Base-by-base conservation (phyloP, 2,329 filamentous ascomycete genomes). In the Cadophora luteo-olivacea region DNA sequence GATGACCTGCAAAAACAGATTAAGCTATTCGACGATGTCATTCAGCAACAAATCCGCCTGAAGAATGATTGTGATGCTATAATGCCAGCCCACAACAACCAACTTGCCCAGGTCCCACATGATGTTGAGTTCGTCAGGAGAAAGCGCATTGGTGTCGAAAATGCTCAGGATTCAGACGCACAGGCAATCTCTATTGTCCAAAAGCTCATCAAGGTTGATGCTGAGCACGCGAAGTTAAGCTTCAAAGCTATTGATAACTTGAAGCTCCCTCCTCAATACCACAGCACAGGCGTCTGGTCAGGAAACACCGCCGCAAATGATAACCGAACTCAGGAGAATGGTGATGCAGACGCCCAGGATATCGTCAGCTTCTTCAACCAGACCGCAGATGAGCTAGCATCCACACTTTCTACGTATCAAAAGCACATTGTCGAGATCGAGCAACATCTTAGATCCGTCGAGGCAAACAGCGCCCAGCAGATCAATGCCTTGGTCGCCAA, bases 1-100 rank as follows among this genome's bases (percentile, higher is more conserved):
- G 91, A 95, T 73, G 89, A 92, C 36, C 84, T 97, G 19, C 93
- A 97, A 77, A 87, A 89, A 70, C 83, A 93, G 73, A 92, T 99
- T 70, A 88, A 92, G 70, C 81, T 85, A 11, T 88, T 97, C 71
- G 95, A 99, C 80, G 87, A 87, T 68, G 88, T 91, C 72, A 95
- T 99, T 74, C 88, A 93, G 75, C 85, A 86, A 65, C 93, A 96
- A 77, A 94, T 97, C 76, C 85, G 86, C 68, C 90, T 91, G 79
- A 91, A 92, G 77, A 88, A 91, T 73, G 88, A 97, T 73, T 90
- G 95, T 67, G 89, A 92, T 70, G 87, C 88, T 22, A 90, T 92
- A 64, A 82, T 92, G 48, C 87, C 87, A 1, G 81, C 81, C 3
- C 88, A 93, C 74, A 87, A 87, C 12, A 82, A 87, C 48, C 86